These are phyloP conservation scores for Xanthoparmelia taractica DNA, from an alignment of 495 filamentous ascomycete genomes.

Conservation along the genomic window DNA sequence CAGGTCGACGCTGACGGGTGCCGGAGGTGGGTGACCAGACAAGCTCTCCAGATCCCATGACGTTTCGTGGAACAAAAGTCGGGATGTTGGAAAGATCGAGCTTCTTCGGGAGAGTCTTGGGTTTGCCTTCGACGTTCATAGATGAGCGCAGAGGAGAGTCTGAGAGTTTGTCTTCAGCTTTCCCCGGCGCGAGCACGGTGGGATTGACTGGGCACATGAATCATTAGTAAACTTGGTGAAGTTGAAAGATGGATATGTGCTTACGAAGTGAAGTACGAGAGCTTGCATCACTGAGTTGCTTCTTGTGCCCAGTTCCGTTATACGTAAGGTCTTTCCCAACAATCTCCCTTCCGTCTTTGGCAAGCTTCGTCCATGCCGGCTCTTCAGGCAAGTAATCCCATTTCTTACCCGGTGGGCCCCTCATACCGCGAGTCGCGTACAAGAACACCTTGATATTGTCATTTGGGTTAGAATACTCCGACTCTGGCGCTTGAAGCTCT, in stretches of 20 bases:
- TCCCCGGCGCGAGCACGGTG: neutral
- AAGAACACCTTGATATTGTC: neutral
- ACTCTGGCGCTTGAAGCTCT: conserved; percentile 8
- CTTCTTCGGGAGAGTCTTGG: neutral
- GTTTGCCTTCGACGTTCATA: neutral
- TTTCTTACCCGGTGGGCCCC: neutral
- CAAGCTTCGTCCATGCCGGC: conserved; percentile 11
- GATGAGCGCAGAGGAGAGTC: neutral
- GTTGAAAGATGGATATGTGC: neutral
- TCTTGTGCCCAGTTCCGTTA: neutral
- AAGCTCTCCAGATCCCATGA: neutral
- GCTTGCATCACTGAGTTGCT: neutral
- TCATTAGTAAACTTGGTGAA: neutral
- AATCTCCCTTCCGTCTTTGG: neutral
- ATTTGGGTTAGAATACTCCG: neutral
- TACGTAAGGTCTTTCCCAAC: neutral
- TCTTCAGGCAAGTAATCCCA: conserved; percentile 10
- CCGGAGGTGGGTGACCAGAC: conserved; percentile 14
- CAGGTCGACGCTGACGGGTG: conserved; percentile 7
- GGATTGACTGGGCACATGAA: neutral
- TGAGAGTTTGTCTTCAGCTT: neutral
- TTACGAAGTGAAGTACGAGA: neutral
- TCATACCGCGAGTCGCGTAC: neutral
- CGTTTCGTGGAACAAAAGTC: conserved; percentile 5
- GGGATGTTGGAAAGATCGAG: neutral